These are phyloP conservation scores for Sindora glabra DNA, from an alignment of 306 rosid species.

Conservation along the genomic window DNA sequence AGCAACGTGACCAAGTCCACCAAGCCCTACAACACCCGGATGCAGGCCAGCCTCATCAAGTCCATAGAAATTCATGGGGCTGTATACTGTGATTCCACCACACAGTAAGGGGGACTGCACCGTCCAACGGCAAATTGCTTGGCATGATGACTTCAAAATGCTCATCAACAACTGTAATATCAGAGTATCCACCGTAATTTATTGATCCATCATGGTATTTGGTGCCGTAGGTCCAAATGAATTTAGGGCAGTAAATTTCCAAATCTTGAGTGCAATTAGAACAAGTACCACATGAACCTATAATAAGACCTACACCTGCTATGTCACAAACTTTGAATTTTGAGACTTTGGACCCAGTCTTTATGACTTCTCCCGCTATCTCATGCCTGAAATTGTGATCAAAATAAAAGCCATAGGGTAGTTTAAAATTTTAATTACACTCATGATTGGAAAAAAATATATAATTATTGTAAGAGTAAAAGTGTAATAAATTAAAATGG, in stretches of 20 bases:
- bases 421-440: too few relatives aligned
- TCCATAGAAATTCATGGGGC: slow-evolving; percentile 25
- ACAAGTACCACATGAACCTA: slow-evolving; percentile 21
- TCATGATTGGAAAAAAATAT: too few relatives aligned
- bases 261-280: background rate
- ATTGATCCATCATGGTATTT: slow-evolving; percentile 8
- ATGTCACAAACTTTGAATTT: slow-evolving; percentile 25
- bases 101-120: slow-evolving; percentile 36
- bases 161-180: slow-evolving; percentile 27
- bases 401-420: too few relatives aligned
- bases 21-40: slow-evolving; percentile 41
- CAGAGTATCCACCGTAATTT: slow-evolving; percentile 28
- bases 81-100: slow-evolving; percentile 38
- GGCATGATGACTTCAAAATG: slow-evolving; percentile 23
- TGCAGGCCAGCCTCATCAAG: slow-evolving; percentile 23
- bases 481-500: too few relatives aligned
- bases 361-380: slow-evolving; percentile 19
- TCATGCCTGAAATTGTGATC: too few relatives aligned
- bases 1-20: slow-evolving; percentile 41
- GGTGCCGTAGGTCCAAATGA: background rate
- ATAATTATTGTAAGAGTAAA: too few relatives aligned
- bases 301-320: slow-evolving; percentile 23
- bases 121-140: slow-evolving; percentile 19
- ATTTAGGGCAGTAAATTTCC: slow-evolving; percentile 21
- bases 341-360: slow-evolving; percentile 17